Evolutionary conservation across 345 rosid species (phyloP).

Genomic region (Aurinia saxatilis): DNA sequence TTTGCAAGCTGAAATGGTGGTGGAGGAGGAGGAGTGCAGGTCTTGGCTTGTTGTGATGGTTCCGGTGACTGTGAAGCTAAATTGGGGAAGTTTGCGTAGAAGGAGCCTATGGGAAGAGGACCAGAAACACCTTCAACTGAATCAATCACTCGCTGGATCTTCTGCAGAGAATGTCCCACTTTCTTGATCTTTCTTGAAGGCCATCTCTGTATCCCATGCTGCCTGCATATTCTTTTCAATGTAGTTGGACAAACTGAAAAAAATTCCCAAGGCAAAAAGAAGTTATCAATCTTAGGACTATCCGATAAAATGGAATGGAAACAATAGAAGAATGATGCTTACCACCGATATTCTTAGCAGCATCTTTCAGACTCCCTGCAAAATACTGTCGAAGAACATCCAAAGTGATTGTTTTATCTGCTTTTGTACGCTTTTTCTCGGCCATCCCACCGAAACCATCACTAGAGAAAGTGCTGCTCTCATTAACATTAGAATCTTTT

Average conservation of each 20-base stretch:
- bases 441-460: conserved; percentile 28
- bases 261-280: neutral
- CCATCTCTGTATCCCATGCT: conserved; percentile 84
- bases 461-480: conserved; percentile 43
- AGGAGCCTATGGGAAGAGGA: conserved; percentile 55
- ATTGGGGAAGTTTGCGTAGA: conserved; percentile 61
- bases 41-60: conserved; percentile 18
- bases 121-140: conserved; percentile 75
- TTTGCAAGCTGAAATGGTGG: conserved; percentile 22
- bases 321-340: conserved; percentile 24
- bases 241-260: conserved; percentile 96
- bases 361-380: conserved; percentile 90
- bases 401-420: conserved; percentile 64
- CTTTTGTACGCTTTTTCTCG: conserved; percentile 56
- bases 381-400: conserved; percentile 70
- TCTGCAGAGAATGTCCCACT: conserved; percentile 83
- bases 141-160: conserved; percentile 69
- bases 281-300: conserved; percentile 5
- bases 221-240: conserved; percentile 93
- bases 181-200: conserved; percentile 96
- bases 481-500: conserved; percentile 38
- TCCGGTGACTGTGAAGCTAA: conserved; percentile 46
- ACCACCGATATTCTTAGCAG: conserved; percentile 90
- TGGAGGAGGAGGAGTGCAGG: neutral
- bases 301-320: neutral